phyloP scores from a whole-genome alignment of 2,329 filamentous ascomycete genomes.

The Coleophoma eucalyptorum region DNA sequence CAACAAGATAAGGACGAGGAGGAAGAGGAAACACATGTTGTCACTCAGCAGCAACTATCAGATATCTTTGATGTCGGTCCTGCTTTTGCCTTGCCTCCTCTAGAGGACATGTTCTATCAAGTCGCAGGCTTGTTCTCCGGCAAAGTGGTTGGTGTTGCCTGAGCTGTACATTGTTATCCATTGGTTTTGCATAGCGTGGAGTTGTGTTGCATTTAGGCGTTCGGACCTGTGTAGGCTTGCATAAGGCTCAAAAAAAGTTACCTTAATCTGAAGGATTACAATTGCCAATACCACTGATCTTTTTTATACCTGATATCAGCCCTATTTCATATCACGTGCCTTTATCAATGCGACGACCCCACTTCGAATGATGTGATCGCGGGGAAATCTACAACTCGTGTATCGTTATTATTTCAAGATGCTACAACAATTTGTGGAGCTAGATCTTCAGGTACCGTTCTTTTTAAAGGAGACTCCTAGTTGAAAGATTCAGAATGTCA shows the following conservation, averaged over 20 bases:
- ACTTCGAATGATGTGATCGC: not conserved
- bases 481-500: slow-evolving; percentile 19
- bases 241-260: not conserved
- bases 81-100: slow-evolving; percentile 64
- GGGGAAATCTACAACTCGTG: not conserved
- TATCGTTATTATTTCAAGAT: not conserved
- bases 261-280: not conserved
- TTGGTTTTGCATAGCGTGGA: slow-evolving; percentile 1
- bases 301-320: not conserved
- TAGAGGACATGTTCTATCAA: slow-evolving; percentile 73
- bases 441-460: not conserved
- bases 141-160: slow-evolving; percentile 39
- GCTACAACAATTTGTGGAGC: not conserved
- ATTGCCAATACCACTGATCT: not conserved
- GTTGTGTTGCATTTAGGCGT: not conserved
- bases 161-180: not conserved
- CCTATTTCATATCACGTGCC: not conserved
- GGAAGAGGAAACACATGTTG: slow-evolving; percentile 53
- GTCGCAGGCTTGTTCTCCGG: slow-evolving; percentile 62
- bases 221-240: not conserved
- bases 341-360: not conserved
- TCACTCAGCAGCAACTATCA: slow-evolving; percentile 64
- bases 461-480: not conserved
- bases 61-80: slow-evolving; percentile 68
- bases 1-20: slow-evolving; percentile 41